Base-by-base conservation (phyloP, 129 eudicot species). In the Chrysanthemum seticuspe region DNA sequence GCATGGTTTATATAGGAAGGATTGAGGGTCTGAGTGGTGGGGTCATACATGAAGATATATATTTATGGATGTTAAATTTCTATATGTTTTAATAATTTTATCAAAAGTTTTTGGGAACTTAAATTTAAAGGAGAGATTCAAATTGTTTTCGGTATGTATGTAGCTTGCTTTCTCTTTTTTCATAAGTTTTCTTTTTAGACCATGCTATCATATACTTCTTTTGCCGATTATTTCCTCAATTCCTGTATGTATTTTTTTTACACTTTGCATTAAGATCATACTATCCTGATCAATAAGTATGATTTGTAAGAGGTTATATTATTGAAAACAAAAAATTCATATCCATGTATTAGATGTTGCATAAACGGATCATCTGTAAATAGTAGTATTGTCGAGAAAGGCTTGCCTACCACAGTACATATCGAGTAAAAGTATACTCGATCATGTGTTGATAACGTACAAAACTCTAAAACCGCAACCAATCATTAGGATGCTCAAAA, bases 1-100 rank as follows among this genome's bases (percentile, higher is more conserved):
- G 13, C 31, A 13, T 45, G 36, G 56, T 78, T 72, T 78, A 78
- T 78, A 78, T 78, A 78, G 23, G 55, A 64, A 40, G 25, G 25
- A 62, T 40, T 36, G 58, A 49, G 48, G 70, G 16, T 67, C n/a
- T 57, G 80, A 74, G 25, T 6, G 18, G 67, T 75, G 79, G 67
- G 63, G 73, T 57, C 64, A 34, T 13, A 11, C 34, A 73, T 60
- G 16, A 14, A 15, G 8, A 48, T 48, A 10, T 9, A 47, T 63
- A 59, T 3, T 6, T 44, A 44, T 2, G 11, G 2, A 25, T 25
- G 27, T 25, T 25, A 25, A 25, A 8, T 69, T 13, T 54, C 23
- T 52, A 9, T 53, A 9, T 3, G 34, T 55, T 15, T 31, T 48
- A 56, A 70, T 54, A 0, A 23, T 2, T 70, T 34, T 70, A 16